These are phyloP conservation scores for Fusarium metavorans DNA, from an alignment of 2,329 filamentous ascomycete species.

Conservation along the genomic window DNA sequence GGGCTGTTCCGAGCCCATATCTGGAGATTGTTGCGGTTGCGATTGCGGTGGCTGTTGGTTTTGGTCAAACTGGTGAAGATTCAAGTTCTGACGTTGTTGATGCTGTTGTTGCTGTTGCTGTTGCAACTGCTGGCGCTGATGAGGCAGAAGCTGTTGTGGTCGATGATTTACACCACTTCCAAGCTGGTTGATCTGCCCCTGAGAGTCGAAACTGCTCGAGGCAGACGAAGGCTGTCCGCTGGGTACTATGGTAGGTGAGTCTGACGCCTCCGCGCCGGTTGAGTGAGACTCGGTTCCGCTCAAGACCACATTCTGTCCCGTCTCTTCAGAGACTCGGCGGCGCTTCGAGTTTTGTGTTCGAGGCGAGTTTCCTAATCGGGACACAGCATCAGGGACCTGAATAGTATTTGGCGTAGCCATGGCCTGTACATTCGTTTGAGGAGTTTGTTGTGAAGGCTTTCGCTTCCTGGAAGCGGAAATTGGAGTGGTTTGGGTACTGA, in stretches of 20 bases:
- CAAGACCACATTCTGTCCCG: conserved; percentile 18
- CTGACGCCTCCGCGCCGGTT: conserved; percentile 9
- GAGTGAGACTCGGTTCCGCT: conserved; percentile 19
- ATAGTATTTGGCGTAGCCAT: not conserved
- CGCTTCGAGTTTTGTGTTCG: conserved; percentile 43
- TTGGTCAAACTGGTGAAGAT: conserved; percentile 9
- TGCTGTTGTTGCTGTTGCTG: conserved; percentile 21
- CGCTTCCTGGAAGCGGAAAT: conserved; percentile 20
- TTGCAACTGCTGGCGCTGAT: conserved; percentile 18
- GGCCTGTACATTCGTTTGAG: not conserved
- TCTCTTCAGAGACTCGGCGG: conserved; percentile 42
- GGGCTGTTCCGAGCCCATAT: conserved; percentile 7
- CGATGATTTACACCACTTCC: conserved; percentile 9
- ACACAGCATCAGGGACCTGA: conserved; percentile 1
- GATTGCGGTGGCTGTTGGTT: conserved; percentile 20
- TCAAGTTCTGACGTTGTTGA: conserved; percentile 21
- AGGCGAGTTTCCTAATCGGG: not conserved
- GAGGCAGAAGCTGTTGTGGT: conserved; percentile 16
- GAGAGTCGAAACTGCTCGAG: conserved; percentile 33
- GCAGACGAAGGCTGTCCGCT: conserved; percentile 18
- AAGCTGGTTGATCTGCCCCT: conserved; percentile 12
- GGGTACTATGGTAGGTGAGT: conserved; percentile 24
- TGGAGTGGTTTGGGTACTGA: not conserved
- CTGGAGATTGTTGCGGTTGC: conserved; percentile 16
- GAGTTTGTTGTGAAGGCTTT: conserved; percentile 14